A percentile compares a stretch with the other conserved stretches of the same genome.
Conservation (phyloP, 2,329 filamentous ascomycete genomes). For the Exophiala dermatitidis region DNA sequence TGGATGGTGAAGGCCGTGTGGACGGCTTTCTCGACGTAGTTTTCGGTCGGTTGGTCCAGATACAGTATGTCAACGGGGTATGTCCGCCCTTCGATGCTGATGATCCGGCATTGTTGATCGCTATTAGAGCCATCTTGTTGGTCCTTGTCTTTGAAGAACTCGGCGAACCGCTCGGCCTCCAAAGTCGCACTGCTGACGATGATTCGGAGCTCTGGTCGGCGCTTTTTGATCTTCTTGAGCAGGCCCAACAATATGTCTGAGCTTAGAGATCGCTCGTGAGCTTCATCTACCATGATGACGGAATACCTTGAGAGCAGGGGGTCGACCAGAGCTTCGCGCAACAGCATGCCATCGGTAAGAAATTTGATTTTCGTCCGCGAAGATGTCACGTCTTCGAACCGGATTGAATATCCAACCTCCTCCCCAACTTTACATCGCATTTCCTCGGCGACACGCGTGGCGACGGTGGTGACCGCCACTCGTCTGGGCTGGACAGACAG, state of each 20-base stretch:
- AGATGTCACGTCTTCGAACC: conserved; percentile 85
- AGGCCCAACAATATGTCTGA: conserved; percentile 86
- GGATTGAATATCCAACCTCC: conserved; percentile 87
- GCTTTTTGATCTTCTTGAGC: conserved; percentile 80
- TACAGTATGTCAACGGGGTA: conserved; percentile 86
- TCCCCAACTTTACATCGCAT: conserved; percentile 78
- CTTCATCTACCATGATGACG: conserved; percentile 96
- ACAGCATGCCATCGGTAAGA: conserved; percentile 82
- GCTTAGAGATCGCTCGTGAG: conserved; percentile 86
- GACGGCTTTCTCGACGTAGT: conserved; percentile 79
- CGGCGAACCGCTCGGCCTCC: conserved; percentile 76
- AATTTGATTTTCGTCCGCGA: conserved; percentile 85
- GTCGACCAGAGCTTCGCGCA: conserved; percentile 88
- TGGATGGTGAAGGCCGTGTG: conserved; percentile 85
- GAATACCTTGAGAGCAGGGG: conserved; percentile 85
- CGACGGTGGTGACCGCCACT: conserved; percentile 85
- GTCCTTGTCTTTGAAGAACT: conserved; percentile 57
- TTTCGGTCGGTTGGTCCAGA: conserved; percentile 66
- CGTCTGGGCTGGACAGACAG: conserved; percentile 60
- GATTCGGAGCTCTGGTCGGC: conserved; percentile 72
- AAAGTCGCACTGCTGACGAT: conserved; percentile 90
- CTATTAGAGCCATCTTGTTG: conserved; percentile 23
- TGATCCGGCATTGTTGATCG: conserved; percentile 52
- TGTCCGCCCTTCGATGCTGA: conserved; percentile 79
- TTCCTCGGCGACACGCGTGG: conserved; percentile 82